Evolutionary conservation across 257 asterid species (phyloP).

Genomic region (Capsicum pubescens): DNA sequence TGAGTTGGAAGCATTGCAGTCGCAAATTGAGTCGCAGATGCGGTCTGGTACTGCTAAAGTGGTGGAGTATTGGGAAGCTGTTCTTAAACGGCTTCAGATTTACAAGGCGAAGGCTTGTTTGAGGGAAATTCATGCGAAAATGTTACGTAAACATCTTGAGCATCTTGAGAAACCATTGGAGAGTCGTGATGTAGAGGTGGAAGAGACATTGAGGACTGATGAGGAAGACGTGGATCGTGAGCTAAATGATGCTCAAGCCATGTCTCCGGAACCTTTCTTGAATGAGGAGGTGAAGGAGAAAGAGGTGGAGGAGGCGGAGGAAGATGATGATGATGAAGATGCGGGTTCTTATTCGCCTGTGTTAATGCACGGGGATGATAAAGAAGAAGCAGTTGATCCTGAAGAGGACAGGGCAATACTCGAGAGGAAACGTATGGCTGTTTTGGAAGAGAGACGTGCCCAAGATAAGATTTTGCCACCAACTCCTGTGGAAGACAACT

Average conservation of each 20-base stretch:
- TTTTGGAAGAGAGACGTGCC: constrained; percentile 74
- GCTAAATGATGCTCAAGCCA: constrained; percentile 42
- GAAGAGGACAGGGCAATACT: constrained; percentile 83
- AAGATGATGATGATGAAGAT: constrained; percentile 12
- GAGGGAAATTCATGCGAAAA: constrained; percentile 85
- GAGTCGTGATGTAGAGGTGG: constrained; percentile 47
- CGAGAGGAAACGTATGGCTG: constrained; percentile 84
- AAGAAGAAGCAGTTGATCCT: constrained; percentile 92
- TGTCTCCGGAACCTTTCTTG: constrained; percentile 57
- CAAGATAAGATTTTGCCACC: constrained; percentile 78
- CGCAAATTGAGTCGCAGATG: constrained; percentile 86
- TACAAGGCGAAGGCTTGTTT: constrained; percentile 95
- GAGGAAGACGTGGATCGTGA: constrained; percentile 40
- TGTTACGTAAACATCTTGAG: constrained; percentile 76
- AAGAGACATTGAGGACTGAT: constrained; percentile 44
- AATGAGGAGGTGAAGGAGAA: constrained; percentile 54
- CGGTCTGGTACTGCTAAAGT: constrained; percentile 89
- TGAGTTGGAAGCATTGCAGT: constrained; percentile 66
- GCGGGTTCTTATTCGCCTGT: constrained; percentile 88
- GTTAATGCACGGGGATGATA: constrained; percentile 72
- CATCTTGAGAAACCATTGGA: constrained; percentile 63
- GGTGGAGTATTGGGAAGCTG: constrained; percentile 95
- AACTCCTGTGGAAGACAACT: constrained; percentile 64
- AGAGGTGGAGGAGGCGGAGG: constrained; percentile 44
- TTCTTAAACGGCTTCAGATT: constrained; percentile 82